Percentiles rank a stretch among this genome's conserved stretches.
Conservation (phyloP, 345 rosid species). For the Eucalyptus marginata region DNA sequence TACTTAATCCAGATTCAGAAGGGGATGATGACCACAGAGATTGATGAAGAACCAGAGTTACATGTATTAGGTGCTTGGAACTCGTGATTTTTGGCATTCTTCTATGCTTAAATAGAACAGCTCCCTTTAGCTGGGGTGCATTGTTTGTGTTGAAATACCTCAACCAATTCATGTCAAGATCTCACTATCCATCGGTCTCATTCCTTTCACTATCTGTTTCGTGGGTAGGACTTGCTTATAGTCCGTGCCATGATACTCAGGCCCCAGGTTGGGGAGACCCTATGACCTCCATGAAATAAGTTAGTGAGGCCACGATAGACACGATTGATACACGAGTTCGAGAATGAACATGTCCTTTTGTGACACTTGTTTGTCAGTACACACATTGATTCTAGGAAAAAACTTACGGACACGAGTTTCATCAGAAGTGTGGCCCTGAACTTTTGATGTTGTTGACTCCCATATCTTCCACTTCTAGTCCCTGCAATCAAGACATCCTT, state of each 20-base stretch:
- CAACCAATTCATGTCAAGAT: background rate
- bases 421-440: background rate
- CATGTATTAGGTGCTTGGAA: background rate
- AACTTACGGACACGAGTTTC: background rate
- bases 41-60: constrained; percentile 1
- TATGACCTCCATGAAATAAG: background rate
- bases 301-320: background rate
- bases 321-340: background rate
- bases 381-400: background rate
- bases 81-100: background rate
- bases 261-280: background rate
- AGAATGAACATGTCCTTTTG: background rate
- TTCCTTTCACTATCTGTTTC: background rate
- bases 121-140: background rate
- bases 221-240: background rate
- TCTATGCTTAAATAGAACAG: background rate
- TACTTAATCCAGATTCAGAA: constrained; percentile 25
- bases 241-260: background rate
- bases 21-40: constrained; percentile 23
- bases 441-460: background rate
- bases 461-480: background rate
- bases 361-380: background rate
- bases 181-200: background rate
- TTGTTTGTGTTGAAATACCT: background rate
- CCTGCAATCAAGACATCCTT: background rate